Percentiles rank a stretch among this genome's conserved stretches.
Conservation (phyloP, 2,329 filamentous ascomycete species). For the Diaporthe citriasiana region DNA sequence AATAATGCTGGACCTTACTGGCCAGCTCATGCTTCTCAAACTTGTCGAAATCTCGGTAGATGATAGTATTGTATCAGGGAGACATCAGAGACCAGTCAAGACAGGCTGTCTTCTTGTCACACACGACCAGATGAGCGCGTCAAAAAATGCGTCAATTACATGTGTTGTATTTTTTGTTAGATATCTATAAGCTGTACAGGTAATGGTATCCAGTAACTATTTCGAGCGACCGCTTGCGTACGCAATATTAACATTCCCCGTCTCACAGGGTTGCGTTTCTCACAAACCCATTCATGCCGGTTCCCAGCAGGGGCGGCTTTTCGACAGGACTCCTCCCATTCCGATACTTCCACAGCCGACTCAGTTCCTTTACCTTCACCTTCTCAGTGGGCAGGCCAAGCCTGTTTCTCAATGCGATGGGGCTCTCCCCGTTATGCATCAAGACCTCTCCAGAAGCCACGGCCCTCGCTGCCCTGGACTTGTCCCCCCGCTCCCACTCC, state of each 20-base stretch:
- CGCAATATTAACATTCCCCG: neutral
- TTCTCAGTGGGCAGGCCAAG: constrained; percentile 46
- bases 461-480: neutral
- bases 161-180: neutral
- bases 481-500: constrained; percentile 45
- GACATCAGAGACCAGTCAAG: neutral
- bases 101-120: neutral
- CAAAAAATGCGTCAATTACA: neutral
- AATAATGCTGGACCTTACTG: neutral
- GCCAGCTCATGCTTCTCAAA: too few relatives aligned
- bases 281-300: constrained; percentile 42
- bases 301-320: constrained; percentile 52
- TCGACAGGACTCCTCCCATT: constrained; percentile 69
- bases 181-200: neutral
- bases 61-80: too few relatives aligned
- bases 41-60: too few relatives aligned
- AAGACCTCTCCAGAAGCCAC: constrained; percentile 45
- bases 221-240: neutral
- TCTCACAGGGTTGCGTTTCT: constrained; percentile 24
- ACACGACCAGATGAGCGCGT: neutral
- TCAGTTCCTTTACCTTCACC: constrained; percentile 71
- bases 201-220: neutral
- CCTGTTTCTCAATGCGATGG: constrained; percentile 46
- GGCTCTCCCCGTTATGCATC: constrained; percentile 47
- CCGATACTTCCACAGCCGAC: constrained; percentile 73